These are phyloP conservation scores for Nannochloris sp. DNA, from an alignment of 139 green algal genomes.

Conservation along the genomic window DNA sequence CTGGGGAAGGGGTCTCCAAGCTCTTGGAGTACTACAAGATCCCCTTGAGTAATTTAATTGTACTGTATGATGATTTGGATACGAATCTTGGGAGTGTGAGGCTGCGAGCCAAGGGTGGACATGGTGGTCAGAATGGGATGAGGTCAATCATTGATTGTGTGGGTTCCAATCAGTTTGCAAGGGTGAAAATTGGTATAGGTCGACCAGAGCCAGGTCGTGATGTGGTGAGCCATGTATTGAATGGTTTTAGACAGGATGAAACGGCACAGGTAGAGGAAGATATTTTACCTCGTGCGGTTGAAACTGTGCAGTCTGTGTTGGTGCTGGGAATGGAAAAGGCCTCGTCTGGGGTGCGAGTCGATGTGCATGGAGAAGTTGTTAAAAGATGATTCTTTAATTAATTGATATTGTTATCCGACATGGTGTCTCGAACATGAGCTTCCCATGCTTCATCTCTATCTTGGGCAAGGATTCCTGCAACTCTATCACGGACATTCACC, in stretches of 20 bases:
- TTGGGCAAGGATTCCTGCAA: slow-evolving; percentile 13
- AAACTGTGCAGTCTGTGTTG: slow-evolving; percentile 41
- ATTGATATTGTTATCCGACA: not conserved
- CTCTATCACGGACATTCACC: slow-evolving; percentile 19
- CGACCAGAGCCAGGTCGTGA: slow-evolving; percentile 44
- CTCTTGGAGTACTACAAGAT: slow-evolving; percentile 70
- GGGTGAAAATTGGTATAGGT: slow-evolving; percentile 75
- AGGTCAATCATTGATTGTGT: slow-evolving; percentile 71
- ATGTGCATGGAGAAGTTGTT: slow-evolving; percentile 4
- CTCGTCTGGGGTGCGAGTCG: slow-evolving; percentile 40
- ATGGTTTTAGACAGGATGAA: slow-evolving; percentile 62
- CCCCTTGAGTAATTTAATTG: slow-evolving; percentile 42
- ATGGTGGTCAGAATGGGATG: slow-evolving; percentile 94
- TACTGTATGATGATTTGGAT: slow-evolving; percentile 87
- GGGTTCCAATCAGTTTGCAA: slow-evolving; percentile 54
- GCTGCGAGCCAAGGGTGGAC: slow-evolving; percentile 65
- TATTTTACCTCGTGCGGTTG: slow-evolving; percentile 36
- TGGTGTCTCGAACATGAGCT: not conserved
- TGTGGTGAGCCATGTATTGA: slow-evolving; percentile 59
- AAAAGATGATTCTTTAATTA: not conserved
- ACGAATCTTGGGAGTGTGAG: slow-evolving; percentile 38
- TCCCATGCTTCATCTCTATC: slow-evolving; percentile 22
- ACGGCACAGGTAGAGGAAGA: slow-evolving; percentile 53
- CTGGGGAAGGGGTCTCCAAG: slow-evolving; percentile 61
- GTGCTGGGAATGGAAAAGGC: slow-evolving; percentile 56